These are phyloP conservation scores for Trichosporon inkin DNA, from an alignment of 1,284 basidiomycete species.

Conservation along the genomic window DNA sequence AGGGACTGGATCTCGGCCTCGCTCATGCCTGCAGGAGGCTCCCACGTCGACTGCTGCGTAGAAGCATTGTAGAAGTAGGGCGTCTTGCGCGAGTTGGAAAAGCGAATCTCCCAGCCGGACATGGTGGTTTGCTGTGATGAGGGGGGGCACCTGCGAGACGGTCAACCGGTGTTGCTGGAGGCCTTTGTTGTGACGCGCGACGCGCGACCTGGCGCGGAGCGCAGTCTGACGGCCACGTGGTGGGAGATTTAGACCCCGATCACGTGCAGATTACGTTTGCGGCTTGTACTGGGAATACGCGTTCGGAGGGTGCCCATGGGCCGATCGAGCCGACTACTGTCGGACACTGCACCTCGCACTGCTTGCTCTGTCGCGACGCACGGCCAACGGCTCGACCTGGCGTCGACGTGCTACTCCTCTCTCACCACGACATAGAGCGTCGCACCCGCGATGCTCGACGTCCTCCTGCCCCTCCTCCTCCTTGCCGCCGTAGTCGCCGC, in stretches of 20 bases:
- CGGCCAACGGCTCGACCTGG: neutral
- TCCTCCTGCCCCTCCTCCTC: constrained; percentile 25
- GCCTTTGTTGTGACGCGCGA: neutral
- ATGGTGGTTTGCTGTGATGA: constrained; percentile 1
- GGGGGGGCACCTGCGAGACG: neutral
- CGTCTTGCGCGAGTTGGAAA: constrained; percentile 71
- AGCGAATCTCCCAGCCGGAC: constrained; percentile 68
- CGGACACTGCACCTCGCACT: neutral
- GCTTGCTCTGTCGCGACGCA: too few species aligned
- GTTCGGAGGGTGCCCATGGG: neutral
- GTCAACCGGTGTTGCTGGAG: neutral
- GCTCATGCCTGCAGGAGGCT: constrained; percentile 65
- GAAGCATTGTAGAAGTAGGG: constrained; percentile 85
- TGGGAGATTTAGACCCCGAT: neutral
- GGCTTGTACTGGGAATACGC: neutral
- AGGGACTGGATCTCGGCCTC: constrained; percentile 61
- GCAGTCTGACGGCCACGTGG: neutral
- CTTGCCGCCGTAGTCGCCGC: constrained; percentile 21
- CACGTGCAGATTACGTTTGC: neutral
- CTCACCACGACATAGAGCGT: neutral
- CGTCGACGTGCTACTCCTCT: neutral
- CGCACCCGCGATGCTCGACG: constrained; percentile 25
- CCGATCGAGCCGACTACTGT: neutral
- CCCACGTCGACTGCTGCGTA: constrained; percentile 76
- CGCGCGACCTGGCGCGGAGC: neutral